Percentiles rank a stretch among this genome's conserved stretches.
phyloP scores from a whole-genome alignment of 306 rosid species.

The Leucaena leucocephala region DNA sequence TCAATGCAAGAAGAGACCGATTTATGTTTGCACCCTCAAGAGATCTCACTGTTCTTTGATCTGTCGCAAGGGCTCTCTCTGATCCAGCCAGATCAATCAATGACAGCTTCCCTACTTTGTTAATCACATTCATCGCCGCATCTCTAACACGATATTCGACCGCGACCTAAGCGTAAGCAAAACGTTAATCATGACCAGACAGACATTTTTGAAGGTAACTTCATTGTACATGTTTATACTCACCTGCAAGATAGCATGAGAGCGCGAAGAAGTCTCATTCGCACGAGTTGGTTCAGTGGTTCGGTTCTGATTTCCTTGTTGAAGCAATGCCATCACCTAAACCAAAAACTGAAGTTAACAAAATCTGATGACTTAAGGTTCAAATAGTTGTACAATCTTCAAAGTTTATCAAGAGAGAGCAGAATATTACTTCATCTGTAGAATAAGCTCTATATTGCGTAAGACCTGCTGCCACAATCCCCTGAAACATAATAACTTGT shows the following conservation, averaged over 20 bases:
- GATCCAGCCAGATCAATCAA: conserved; percentile 96
- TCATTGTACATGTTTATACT: neutral
- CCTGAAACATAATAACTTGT: conserved; percentile 41
- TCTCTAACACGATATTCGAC: conserved; percentile 84
- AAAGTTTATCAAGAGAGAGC: conserved; percentile 10
- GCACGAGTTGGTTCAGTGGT: conserved; percentile 96
- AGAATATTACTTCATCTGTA: conserved; percentile 76
- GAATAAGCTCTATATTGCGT: conserved; percentile 95
- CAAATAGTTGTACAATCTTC: neutral
- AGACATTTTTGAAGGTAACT: too few relatives aligned
- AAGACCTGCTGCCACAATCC: conserved; percentile 91
- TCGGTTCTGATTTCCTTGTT: conserved; percentile 87
- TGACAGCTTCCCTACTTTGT: conserved; percentile 87
- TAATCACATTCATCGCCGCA: conserved; percentile 63
- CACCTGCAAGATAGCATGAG: conserved; percentile 98
- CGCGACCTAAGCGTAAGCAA: conserved; percentile 59
- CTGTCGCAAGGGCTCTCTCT: conserved; percentile 96
- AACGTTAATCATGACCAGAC: neutral
- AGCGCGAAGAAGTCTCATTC: conserved; percentile 93
- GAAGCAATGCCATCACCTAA: conserved; percentile 96
- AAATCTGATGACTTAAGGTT: conserved; percentile 8
- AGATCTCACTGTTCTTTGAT: conserved; percentile 89
- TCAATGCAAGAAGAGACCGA: conserved; percentile 88
- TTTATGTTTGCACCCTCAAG: conserved; percentile 96
- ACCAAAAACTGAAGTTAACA: conserved; percentile 32